A percentile compares a stretch with the other conserved stretches of the same genome.
Evolutionary conservation across 129 eudicot species (phyloP).

Genomic region (Escallonia rubra): DNA sequence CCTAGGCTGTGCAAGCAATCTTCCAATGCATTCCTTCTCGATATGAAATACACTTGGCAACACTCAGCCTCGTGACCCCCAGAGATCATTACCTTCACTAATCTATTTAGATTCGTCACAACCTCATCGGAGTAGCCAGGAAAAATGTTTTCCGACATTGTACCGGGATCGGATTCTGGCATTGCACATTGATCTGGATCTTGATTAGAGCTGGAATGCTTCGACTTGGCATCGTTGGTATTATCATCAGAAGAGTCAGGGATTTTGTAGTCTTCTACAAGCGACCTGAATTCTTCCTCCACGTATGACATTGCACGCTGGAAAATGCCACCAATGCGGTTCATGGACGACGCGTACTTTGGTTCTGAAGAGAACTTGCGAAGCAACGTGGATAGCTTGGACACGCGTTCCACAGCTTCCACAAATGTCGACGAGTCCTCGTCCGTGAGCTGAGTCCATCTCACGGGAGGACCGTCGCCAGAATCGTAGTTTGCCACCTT

Average conservation of each 20-base stretch:
- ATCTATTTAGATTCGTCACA: slow-evolving; percentile 26
- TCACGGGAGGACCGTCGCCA: slow-evolving; percentile 22
- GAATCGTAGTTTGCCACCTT: slow-evolving; percentile 43
- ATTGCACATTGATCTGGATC: neutral
- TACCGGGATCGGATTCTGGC: slow-evolving; percentile 8
- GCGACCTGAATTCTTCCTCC: slow-evolving; percentile 61
- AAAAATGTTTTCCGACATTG: slow-evolving; percentile 11
- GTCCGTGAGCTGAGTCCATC: slow-evolving; percentile 33
- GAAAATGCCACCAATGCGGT: slow-evolving; percentile 49
- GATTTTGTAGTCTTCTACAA: slow-evolving; percentile 44
- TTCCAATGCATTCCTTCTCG: slow-evolving; percentile 61
- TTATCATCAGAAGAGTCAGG: neutral
- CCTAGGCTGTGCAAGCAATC: slow-evolving; percentile 33
- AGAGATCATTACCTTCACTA: slow-evolving; percentile 40
- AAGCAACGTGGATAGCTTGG: slow-evolving; percentile 31
- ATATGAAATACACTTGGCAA: slow-evolving; percentile 43
- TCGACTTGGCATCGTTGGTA: slow-evolving; percentile 20
- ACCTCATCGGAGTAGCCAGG: slow-evolving; percentile 48
- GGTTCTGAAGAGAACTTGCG: slow-evolving; percentile 29
- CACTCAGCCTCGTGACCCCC: slow-evolving; percentile 68
- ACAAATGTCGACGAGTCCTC: slow-evolving; percentile 30
- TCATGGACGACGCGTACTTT: slow-evolving; percentile 25
- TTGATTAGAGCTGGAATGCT: slow-evolving; percentile 13
- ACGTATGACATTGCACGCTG: slow-evolving; percentile 63
- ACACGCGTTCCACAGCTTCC: slow-evolving; percentile 31